Percentiles rank a stretch among this genome's conserved stretches.
Conservation (phyloP, 1,284 basidiomycete species). For the Xanthoconium separans region DNA sequence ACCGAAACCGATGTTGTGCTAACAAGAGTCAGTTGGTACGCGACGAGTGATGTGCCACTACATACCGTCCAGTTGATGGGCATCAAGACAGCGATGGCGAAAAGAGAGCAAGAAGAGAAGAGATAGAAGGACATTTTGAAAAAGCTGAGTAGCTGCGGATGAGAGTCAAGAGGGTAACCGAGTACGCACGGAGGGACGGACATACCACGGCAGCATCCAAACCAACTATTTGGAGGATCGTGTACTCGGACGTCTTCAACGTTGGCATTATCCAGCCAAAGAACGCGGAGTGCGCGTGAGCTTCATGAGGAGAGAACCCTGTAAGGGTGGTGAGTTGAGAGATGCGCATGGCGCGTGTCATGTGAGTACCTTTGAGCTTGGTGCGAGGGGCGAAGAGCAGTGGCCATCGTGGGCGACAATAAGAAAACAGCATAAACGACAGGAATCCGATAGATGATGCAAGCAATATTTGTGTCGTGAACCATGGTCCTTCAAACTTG, state of each 20-base stretch:
- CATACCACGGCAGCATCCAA: slow-evolving; percentile 90
- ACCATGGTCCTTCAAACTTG: slow-evolving; percentile 88
- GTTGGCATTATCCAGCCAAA: slow-evolving; percentile 97
- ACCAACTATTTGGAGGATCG: slow-evolving; percentile 95
- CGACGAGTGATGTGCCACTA: not conserved
- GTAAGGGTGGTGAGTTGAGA: slow-evolving; percentile 7
- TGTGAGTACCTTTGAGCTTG: slow-evolving; percentile 78
- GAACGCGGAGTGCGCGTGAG: slow-evolving; percentile 79
- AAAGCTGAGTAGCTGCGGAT: slow-evolving; percentile 83
- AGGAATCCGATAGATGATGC: slow-evolving; percentile 76
- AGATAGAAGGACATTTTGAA: slow-evolving; percentile 94
- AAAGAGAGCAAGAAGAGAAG: slow-evolving; percentile 82
- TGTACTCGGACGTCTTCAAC: slow-evolving; percentile 85
- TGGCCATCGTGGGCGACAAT: slow-evolving; percentile 85
- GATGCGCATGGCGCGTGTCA: not conserved
- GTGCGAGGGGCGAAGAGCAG: slow-evolving; percentile 90
- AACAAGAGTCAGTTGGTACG: slow-evolving; percentile 31
- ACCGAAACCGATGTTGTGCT: slow-evolving; percentile 73
- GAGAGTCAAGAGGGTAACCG: not conserved
- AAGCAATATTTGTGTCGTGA: slow-evolving; percentile 85
- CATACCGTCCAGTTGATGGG: slow-evolving; percentile 86
- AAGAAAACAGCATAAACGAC: slow-evolving; percentile 87
- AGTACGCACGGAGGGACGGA: slow-evolving; percentile 16
- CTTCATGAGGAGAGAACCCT: slow-evolving; percentile 90
- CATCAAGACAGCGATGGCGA: slow-evolving; percentile 81